Conservation (phyloP, 192 early-diverging fungal genomes). For the Geranomyces variabilis region DNA sequence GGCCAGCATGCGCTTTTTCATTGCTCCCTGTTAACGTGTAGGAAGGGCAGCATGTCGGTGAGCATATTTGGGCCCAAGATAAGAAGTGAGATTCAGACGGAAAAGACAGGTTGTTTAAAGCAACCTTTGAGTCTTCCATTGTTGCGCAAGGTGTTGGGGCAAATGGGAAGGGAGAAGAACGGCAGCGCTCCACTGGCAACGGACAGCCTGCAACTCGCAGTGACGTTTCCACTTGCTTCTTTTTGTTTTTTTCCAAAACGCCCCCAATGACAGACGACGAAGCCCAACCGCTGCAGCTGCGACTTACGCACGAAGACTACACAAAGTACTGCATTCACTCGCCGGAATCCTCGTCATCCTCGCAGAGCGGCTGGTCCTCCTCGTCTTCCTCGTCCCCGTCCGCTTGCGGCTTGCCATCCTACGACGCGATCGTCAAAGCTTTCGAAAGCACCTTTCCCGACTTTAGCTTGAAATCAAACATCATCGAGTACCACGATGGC, state of each 20-base stretch:
- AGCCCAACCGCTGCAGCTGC: conserved; percentile 4
- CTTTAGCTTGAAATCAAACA: neutral
- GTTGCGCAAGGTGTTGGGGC: too few relatives aligned
- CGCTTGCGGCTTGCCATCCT: neutral
- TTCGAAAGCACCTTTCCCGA: conserved; percentile 15
- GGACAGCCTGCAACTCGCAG: too few relatives aligned
- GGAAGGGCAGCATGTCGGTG: too few relatives aligned
- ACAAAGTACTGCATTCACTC: conserved; percentile 11
- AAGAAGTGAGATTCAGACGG: too few relatives aligned
- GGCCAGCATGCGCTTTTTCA: conserved; percentile 27
- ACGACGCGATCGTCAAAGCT: neutral
- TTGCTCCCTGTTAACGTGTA: conserved; percentile 20
- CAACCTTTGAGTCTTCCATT: conserved; percentile 20
- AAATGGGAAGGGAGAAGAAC: too few relatives aligned
- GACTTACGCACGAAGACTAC: neutral
- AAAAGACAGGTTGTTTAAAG: neutral
- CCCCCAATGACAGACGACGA: too few relatives aligned
- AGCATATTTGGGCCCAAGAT: too few relatives aligned
- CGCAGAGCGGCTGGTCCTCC: neutral
- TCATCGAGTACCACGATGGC: conserved; percentile 31
- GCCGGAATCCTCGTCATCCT: neutral
- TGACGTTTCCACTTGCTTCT: too few relatives aligned
- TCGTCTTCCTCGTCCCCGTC: neutral
- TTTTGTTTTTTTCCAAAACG: too few relatives aligned
- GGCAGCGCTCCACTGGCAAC: too few relatives aligned